A percentile compares a stretch with the other conserved stretches of the same genome.
These are phyloP conservation scores for Clarireedia sp. DNA, from an alignment of 2,329 filamentous ascomycete species.

Conservation along the genomic window DNA sequence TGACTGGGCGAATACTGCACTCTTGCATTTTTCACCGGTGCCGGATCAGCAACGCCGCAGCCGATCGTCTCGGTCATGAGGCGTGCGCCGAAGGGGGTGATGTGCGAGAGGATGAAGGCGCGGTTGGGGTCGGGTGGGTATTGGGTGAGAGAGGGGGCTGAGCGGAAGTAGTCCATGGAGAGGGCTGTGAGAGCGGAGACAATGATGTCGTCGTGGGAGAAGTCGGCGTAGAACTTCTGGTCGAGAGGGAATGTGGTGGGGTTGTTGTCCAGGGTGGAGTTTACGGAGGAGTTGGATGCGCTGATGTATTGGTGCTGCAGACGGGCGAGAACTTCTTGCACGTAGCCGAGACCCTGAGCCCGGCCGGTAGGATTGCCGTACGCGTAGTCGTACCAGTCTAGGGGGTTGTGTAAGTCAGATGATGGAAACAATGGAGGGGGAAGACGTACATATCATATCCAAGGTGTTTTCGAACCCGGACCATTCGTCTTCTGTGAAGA, in stretches of 20 bases:
- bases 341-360: constrained; percentile 77
- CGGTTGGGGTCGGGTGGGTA: constrained; percentile 37
- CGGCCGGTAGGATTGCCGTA: constrained; percentile 74
- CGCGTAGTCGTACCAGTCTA: constrained; percentile 58
- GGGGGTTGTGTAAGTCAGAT: not conserved
- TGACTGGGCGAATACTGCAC: constrained; percentile 36
- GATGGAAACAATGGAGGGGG: not conserved
- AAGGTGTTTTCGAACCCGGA: constrained; percentile 44
- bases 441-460: constrained; percentile 43
- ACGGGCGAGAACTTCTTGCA: constrained; percentile 76
- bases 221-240: constrained; percentile 68
- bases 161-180: constrained; percentile 46
- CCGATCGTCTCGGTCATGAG: constrained; percentile 49
- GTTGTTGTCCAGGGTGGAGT: constrained; percentile 63
- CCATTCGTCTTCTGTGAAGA: constrained; percentile 50
- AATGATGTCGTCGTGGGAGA: constrained; percentile 86
- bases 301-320: constrained; percentile 59
- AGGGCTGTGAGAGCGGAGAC: constrained; percentile 51
- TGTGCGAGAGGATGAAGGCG: constrained; percentile 40
- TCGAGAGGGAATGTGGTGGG: constrained; percentile 63
- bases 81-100: constrained; percentile 48
- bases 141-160: constrained; percentile 35
- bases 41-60: constrained; percentile 36
- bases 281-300: constrained; percentile 64
- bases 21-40: constrained; percentile 32